These are phyloP conservation scores for Cymbidium sinense DNA, from an alignment of 106 monocot species.

Conservation along the genomic window DNA sequence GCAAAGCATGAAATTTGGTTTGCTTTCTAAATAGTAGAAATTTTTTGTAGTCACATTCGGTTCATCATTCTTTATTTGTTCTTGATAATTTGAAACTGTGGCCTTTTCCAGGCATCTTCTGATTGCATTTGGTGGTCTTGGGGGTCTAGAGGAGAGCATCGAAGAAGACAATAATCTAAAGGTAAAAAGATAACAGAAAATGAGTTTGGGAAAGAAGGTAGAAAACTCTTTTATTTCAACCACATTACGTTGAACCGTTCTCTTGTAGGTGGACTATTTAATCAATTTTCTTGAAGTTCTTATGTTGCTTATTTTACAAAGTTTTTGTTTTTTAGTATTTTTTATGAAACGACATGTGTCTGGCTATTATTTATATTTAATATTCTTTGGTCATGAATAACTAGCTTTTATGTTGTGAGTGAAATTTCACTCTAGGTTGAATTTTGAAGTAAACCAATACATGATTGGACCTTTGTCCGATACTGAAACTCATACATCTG, in stretches of 20 bases:
- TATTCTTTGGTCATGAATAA: too few relatives aligned
- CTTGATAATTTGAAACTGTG: neutral
- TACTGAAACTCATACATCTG: too few relatives aligned
- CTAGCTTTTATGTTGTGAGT: too few relatives aligned
- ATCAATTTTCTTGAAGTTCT: neutral
- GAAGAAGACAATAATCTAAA: slow-evolving; percentile 83
- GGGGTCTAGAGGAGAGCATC: slow-evolving; percentile 85
- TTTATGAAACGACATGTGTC: neutral
- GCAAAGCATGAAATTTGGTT: neutral
- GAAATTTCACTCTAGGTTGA: too few relatives aligned
- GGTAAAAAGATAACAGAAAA: slow-evolving; percentile 29
- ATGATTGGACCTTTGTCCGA: too few relatives aligned
- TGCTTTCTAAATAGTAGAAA: neutral
- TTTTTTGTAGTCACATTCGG: neutral
- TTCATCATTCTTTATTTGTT: neutral
- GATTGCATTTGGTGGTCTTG: slow-evolving; percentile 93
- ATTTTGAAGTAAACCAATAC: too few relatives aligned
- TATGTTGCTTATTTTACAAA: neutral
- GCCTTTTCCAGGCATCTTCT: slow-evolving; percentile 60
- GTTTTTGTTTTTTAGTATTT: neutral
- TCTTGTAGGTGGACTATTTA: neutral
- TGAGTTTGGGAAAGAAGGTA: neutral
- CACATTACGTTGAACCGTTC: too few relatives aligned
- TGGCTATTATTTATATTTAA: neutral
- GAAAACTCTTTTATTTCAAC: too few relatives aligned